Base-by-base conservation (phyloP, 768 basidiomycete genomes). In the Termitomyces sp. region DNA sequence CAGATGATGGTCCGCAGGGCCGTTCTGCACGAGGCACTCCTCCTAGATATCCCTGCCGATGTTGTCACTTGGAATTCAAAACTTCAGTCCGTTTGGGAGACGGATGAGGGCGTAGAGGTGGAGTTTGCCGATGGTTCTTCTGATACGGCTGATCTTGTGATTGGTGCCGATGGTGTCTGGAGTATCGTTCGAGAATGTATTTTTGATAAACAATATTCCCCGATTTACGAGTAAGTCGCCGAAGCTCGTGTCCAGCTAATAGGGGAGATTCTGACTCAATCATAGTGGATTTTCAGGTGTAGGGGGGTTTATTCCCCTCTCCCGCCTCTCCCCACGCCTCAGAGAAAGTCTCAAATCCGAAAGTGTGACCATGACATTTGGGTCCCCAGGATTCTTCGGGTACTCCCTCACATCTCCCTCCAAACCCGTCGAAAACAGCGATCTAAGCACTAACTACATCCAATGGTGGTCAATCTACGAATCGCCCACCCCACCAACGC, bases 391-490 rank as follows among this genome's bases (percentile, higher is more conserved):
- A 0, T 77, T 78, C 65, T 76, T 79, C 43, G 77, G 75, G 8
- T 78, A 76, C 63, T 70, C 75, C 0, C 58, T 72, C 38, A 61
- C 65, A 20, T 61, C 69, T 9, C 67, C 69, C 6, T 42, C 57
- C 49, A 61, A 62, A 9, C 52, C 51, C 20, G 31, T 48, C 12
- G 61, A 61, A 6, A 49, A 55, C 29, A 58, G 63, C 29, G 59
- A 63, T 6, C 50, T 34, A 31, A 34, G 60, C 2, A 54, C 59
- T 2, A 64, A 64, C 32, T 64, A 68, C 40, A 70, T 78, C 17
- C 72, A 74, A 67, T 79, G 77, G 77, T 80, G 77, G 77, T 74
- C 77, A 2, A 76, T 75, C 36, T 78, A 77, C 61, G 73, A 76
- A 67, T 67, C 70, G 5, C 46, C 67, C 14, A 65, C 60, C 2